These are phyloP conservation scores for Durusdinium trenchii DNA, from an alignment of 73 alveolate genomes.

Conservation along the genomic window DNA sequence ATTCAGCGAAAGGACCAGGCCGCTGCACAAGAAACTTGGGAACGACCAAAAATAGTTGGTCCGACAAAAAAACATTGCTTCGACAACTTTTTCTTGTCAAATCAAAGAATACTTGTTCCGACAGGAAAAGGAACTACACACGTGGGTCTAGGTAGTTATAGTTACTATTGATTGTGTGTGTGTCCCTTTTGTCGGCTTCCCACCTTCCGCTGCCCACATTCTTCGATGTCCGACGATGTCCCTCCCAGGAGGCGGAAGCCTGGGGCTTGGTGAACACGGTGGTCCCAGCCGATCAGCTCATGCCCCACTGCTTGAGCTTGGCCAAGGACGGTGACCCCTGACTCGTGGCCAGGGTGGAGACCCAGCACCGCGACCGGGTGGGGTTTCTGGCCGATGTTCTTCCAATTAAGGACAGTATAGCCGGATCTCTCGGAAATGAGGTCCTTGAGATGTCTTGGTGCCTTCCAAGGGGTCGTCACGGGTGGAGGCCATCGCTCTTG, in stretches of 20 bases:
- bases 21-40: not conserved
- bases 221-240: too few relatives aligned
- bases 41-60: conserved; percentile 23
- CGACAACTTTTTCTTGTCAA: not conserved
- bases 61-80: not conserved
- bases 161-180: too few relatives aligned
- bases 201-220: too few relatives aligned
- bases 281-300: conserved; percentile 52
- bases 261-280: conserved; percentile 93
- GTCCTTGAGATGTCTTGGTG: too few relatives aligned
- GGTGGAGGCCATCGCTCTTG: too few relatives aligned
- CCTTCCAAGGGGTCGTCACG: too few relatives aligned
- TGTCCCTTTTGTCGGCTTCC: too few relatives aligned
- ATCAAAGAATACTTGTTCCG: not conserved
- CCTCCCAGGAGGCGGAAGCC: conserved; percentile 42
- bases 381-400: too few relatives aligned
- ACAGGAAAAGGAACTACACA: not conserved
- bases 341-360: too few relatives aligned
- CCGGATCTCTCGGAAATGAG: too few relatives aligned
- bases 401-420: too few relatives aligned
- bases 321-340: conserved; percentile 63
- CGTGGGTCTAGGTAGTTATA: not conserved
- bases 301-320: conserved; percentile 73
- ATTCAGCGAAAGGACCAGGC: not conserved
- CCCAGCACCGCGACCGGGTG: too few relatives aligned